Conservation (phyloP, 2,329 filamentous ascomycete species). For the Nemania sp. region DNA sequence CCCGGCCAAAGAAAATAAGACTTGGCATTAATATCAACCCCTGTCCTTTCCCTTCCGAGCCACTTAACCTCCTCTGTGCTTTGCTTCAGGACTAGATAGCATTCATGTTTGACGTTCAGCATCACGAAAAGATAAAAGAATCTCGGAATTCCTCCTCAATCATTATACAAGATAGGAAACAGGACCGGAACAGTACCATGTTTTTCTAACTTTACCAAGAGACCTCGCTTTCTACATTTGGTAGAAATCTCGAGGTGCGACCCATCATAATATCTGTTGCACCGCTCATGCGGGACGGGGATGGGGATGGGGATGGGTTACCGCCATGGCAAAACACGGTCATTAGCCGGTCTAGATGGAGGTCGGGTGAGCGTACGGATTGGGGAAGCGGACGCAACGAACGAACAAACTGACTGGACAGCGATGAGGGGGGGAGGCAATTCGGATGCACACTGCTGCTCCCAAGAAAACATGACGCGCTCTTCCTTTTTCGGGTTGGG, state of each 20-base stretch:
- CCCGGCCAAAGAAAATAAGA: no score
- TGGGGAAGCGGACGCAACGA: background rate
- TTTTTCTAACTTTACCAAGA: background rate
- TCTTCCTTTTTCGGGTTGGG: constrained; percentile 6
- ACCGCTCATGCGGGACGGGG: constrained; percentile 6
- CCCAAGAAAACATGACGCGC: constrained; percentile 5
- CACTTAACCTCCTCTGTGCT: background rate
- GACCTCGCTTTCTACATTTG: background rate
- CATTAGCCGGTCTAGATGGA: constrained; percentile 20
- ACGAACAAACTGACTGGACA: background rate
- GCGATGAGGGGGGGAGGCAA: constrained; percentile 16
- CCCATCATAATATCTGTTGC: constrained; percentile 8
- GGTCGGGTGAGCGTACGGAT: background rate
- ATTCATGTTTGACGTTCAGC: background rate
- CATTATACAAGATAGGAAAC: constrained; percentile 17
- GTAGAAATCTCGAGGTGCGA: constrained; percentile 5
- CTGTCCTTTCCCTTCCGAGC: background rate
- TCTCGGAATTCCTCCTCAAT: constrained; percentile 1
- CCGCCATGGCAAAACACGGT: constrained; percentile 1
- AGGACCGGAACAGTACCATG: background rate
- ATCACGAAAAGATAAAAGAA: background rate
- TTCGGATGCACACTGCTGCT: background rate
- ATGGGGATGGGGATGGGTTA: no score
- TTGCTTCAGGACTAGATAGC: background rate
- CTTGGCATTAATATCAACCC: background rate